Conservation (phyloP, 768 basidiomycete species). For the Russula lepida region DNA sequence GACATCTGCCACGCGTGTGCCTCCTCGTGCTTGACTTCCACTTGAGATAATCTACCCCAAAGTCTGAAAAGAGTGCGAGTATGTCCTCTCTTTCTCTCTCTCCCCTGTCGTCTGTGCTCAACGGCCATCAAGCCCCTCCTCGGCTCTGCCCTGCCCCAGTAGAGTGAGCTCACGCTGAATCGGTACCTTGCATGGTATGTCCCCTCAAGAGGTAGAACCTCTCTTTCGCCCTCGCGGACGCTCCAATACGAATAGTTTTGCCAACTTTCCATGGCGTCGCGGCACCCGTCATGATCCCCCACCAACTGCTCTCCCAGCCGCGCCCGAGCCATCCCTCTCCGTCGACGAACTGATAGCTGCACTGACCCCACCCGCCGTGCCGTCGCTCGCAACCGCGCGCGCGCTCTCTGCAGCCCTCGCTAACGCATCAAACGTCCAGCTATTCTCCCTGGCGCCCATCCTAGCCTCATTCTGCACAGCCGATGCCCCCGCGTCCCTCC, state of each 20-base stretch:
- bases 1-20: neutral
- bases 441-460: constrained; percentile 48
- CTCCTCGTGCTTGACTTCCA: neutral
- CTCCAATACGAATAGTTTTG: constrained; percentile 37
- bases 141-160: neutral
- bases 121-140: neutral
- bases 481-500: constrained; percentile 47
- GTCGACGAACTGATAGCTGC: constrained; percentile 42
- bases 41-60: neutral
- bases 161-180: neutral
- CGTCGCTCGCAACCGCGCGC: constrained; percentile 57
- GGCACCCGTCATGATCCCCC: constrained; percentile 9
- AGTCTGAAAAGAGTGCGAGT: neutral
- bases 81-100: neutral
- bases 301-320: constrained; percentile 19
- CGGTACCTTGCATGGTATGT: constrained; percentile 15
- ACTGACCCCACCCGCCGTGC: constrained; percentile 47
- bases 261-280: constrained; percentile 35
- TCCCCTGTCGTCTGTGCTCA: neutral
- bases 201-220: constrained; percentile 26
- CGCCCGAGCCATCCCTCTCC: constrained; percentile 26
- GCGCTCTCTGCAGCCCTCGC: constrained; percentile 46
- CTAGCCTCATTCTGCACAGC: constrained; percentile 49
- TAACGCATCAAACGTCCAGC: constrained; percentile 34
- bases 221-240: constrained; percentile 30